phyloP scores from a whole-genome alignment of 73 alveolate species.

The Durusdinium trenchii region DNA sequence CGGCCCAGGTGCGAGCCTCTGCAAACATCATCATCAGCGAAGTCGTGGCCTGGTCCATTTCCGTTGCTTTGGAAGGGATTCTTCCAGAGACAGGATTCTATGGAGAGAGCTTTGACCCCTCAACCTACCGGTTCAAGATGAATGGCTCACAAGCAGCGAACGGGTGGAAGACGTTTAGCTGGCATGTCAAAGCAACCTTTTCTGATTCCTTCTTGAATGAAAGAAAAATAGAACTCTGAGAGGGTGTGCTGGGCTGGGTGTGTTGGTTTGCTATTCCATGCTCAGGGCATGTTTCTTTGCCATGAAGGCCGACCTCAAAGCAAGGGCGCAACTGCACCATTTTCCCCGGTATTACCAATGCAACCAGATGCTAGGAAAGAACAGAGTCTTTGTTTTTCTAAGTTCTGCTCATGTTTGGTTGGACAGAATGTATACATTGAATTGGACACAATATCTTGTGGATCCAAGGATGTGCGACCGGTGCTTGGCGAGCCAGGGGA shows the following conservation, averaged over 20 bases:
- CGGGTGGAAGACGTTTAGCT: not conserved
- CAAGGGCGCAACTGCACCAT: not conserved
- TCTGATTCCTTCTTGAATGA: too few species aligned
- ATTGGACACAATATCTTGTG: not conserved
- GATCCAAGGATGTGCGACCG: not conserved
- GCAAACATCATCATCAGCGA: too few species aligned
- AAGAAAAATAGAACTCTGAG: too few species aligned
- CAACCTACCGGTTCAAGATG: not conserved
- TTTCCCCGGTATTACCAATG: slow-evolving; percentile 3
- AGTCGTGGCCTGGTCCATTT: slow-evolving; percentile 7
- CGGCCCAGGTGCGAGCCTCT: not conserved
- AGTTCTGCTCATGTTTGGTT: too few species aligned
- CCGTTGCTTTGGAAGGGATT: not conserved
- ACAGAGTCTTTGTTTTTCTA: too few species aligned
- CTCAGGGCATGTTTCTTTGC: not conserved
- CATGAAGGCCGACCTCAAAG: not conserved
- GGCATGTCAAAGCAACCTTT: too few species aligned
- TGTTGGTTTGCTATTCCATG: too few species aligned
- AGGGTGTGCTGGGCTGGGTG: too few species aligned
- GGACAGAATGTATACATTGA: not conserved
- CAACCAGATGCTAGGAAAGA: not conserved
- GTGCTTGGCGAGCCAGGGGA: not conserved
- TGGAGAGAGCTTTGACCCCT: not conserved
- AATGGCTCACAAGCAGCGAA: not conserved
- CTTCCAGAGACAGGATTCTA: not conserved